Evolutionary conservation across 2,329 filamentous ascomycete species (phyloP).

Genomic region (Trichoderma sp.): DNA sequence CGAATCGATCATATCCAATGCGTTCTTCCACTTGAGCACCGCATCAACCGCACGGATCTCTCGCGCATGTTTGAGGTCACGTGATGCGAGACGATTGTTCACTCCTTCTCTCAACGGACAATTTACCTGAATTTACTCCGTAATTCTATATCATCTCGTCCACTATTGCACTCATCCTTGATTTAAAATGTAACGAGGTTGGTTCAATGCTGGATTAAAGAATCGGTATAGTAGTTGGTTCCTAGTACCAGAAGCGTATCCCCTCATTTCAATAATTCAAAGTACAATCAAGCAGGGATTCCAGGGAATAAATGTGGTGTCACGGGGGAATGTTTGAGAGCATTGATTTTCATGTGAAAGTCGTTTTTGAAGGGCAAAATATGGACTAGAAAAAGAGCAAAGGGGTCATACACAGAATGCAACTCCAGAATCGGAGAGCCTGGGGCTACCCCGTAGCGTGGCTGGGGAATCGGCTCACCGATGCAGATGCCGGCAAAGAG

Average conservation of each 20-base stretch:
- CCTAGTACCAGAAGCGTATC: background rate
- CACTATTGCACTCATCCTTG: background rate
- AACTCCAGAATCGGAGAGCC: background rate
- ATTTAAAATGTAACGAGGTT: background rate
- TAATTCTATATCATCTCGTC: background rate
- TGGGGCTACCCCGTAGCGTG: background rate
- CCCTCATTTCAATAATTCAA: background rate
- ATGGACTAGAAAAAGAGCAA: background rate
- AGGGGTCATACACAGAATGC: background rate
- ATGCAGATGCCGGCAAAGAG: background rate
- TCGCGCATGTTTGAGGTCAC: background rate
- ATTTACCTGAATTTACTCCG: background rate
- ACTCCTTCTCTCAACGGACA: background rate
- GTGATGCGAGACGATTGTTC: background rate
- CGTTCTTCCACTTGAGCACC: background rate
- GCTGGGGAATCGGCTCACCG: conserved; percentile 5
- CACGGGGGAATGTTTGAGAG: background rate
- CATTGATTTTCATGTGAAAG: background rate
- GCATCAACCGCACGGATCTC: background rate
- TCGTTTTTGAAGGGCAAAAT: background rate
- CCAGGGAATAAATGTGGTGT: background rate
- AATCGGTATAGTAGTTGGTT: background rate
- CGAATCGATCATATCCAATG: background rate
- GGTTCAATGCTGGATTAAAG: background rate
- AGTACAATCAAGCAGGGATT: background rate